A percentile compares a stretch with the other conserved stretches of the same genome.
phyloP scores from a whole-genome alignment of 768 basidiomycete genomes.

The Tricholoma terreum region DNA sequence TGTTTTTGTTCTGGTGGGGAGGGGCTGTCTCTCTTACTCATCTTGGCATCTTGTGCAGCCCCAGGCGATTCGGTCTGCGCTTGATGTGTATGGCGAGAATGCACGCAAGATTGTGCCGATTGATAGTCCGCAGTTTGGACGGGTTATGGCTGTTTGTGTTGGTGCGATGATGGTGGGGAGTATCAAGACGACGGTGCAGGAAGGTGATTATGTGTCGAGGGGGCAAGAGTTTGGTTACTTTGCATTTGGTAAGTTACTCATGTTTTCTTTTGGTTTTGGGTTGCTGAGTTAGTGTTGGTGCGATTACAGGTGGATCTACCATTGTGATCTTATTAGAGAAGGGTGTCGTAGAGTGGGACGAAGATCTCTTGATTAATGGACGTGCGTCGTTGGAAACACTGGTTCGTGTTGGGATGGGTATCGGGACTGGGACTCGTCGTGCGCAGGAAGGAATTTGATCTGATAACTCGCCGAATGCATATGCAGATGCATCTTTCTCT shows the following conservation, averaged over 20 bases:
- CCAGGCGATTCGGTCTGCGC: conserved; percentile 85
- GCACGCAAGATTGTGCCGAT: conserved; percentile 90
- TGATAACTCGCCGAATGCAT: not conserved
- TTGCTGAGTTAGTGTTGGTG: not conserved
- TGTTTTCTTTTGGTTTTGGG: not conserved
- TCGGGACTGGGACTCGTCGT: conserved; percentile 45
- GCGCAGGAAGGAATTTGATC: not conserved
- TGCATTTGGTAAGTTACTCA: conserved; percentile 71
- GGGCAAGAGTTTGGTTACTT: conserved; percentile 95
- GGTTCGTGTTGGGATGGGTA: conserved; percentile 83
- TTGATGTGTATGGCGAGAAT: conserved; percentile 96
- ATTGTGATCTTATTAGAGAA: conserved; percentile 90
- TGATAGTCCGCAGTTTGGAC: conserved; percentile 83
- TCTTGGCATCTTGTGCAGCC: conserved; percentile 46
- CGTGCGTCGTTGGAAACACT: conserved; percentile 84
- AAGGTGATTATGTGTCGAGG: conserved; percentile 75
- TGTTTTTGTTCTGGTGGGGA: not conserved
- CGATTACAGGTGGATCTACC: conserved; percentile 73
- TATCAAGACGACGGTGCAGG: conserved; percentile 82
- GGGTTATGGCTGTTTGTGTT: conserved; percentile 88
- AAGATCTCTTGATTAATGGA: conserved; percentile 85
- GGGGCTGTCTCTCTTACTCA: not conserved
- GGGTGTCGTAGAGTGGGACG: conserved; percentile 84
- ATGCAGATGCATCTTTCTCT: too few species aligned
- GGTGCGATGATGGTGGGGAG: conserved; percentile 97